Conservation (phyloP, 805 yeast genomes). For the Sugiyamaella lignohabitans region DNA sequence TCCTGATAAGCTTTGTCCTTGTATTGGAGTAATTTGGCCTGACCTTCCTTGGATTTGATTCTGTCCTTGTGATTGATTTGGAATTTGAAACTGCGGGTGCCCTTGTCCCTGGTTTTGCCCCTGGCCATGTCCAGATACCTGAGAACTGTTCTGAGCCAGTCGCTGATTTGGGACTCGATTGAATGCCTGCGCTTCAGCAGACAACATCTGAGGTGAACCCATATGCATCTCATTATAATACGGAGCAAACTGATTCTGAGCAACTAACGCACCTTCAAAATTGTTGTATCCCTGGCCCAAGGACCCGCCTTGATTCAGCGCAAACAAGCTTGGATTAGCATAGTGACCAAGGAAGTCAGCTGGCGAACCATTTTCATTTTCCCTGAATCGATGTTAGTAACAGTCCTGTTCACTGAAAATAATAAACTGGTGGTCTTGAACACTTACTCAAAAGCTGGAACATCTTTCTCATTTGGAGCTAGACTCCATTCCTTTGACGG, state of each 20-base stretch:
- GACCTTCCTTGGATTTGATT: neutral
- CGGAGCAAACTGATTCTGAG: neutral
- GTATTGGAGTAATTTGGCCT: neutral
- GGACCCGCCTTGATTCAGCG: neutral
- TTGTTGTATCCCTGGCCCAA: neutral
- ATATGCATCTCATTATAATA: too few species aligned
- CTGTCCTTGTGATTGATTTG: neutral
- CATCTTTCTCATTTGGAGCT: constrained; percentile 15
- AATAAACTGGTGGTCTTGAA: neutral
- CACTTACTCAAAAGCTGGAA: constrained; percentile 13
- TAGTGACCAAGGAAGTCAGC: constrained; percentile 24
- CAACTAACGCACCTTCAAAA: neutral
- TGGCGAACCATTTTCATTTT: constrained; percentile 15
- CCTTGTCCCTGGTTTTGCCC: too few species aligned
- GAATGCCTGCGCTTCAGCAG: too few species aligned
- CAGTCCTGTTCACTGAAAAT: neutral
- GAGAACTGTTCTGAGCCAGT: too few species aligned
- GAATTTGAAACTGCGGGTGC: too few species aligned
- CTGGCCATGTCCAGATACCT: too few species aligned
- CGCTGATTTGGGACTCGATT: too few species aligned
- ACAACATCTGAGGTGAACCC: neutral
- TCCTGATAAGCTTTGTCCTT: neutral
- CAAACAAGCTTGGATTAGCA: constrained; percentile 1
- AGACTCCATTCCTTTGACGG: constrained; percentile 22
- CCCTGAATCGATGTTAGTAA: neutral